These are phyloP conservation scores for Schwanniomyces polymorphus DNA, from an alignment of 805 yeast species.

Conservation along the genomic window DNA sequence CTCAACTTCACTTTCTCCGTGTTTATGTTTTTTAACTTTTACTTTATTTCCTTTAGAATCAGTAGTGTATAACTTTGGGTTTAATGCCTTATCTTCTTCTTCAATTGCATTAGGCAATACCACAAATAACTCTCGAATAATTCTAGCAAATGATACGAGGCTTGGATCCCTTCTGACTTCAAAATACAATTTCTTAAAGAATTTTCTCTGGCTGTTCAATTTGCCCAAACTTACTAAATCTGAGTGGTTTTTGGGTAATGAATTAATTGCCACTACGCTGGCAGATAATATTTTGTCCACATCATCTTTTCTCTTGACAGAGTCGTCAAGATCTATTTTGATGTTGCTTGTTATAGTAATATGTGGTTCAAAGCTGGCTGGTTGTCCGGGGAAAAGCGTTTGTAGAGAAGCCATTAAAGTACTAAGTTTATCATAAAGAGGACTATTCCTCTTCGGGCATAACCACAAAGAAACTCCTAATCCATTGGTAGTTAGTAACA, in stretches of 20 bases:
- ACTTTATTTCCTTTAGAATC: slow-evolving; percentile 31
- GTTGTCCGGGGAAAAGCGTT: slow-evolving; percentile 67
- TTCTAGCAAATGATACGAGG: slow-evolving; percentile 51
- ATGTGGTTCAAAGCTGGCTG: slow-evolving; percentile 73
- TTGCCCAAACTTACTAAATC: slow-evolving; percentile 40
- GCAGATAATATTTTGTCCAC: slow-evolving; percentile 59
- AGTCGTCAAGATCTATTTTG: slow-evolving; percentile 36
- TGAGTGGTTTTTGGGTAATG: slow-evolving; percentile 41
- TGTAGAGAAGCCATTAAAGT: slow-evolving; percentile 64
- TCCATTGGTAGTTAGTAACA: slow-evolving; percentile 7
- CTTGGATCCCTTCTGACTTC: slow-evolving; percentile 46
- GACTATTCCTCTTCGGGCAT: slow-evolving; percentile 59
- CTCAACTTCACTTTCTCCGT: slow-evolving; percentile 4
- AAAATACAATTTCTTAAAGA: slow-evolving; percentile 54
- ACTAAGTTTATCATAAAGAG: slow-evolving; percentile 53
- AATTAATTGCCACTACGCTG: slow-evolving; percentile 53
- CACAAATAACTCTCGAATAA: slow-evolving; percentile 59
- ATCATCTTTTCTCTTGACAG: slow-evolving; percentile 47
- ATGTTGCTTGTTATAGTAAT: slow-evolving; percentile 71
- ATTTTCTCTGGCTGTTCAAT: slow-evolving; percentile 49
- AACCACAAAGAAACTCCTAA: slow-evolving; percentile 70
- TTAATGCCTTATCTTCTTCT: slow-evolving; percentile 29
- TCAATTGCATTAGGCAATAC: slow-evolving; percentile 42
- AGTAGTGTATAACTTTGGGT: slow-evolving; percentile 40
- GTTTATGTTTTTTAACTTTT: slow-evolving; percentile 18